A percentile compares a stretch with the other conserved stretches of the same genome.
Evolutionary conservation across 2,329 filamentous ascomycete species (phyloP).

Genomic region (Zopfia rhizophila): DNA sequence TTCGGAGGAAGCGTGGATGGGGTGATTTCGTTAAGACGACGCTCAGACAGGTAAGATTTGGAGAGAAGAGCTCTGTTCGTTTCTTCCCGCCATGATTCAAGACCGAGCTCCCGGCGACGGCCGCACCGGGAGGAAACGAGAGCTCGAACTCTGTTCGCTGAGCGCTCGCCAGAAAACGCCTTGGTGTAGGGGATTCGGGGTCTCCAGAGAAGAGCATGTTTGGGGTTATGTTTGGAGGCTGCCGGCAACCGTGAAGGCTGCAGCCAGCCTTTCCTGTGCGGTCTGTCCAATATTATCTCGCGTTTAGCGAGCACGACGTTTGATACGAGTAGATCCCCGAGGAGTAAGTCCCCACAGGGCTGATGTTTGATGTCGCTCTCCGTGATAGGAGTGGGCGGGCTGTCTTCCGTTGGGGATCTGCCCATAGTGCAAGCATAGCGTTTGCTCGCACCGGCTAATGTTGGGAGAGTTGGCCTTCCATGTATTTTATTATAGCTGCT

Average conservation of each 20-base stretch:
- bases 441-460: conserved; percentile 38
- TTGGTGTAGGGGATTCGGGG: too few species aligned
- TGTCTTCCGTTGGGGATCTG: conserved; percentile 40
- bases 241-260: conserved; percentile 6
- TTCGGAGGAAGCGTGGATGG: conserved; percentile 26
- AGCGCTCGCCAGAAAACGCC: too few species aligned
- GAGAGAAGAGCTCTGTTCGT: conserved; percentile 19
- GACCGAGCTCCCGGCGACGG: conserved; percentile 4
- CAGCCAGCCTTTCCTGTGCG: conserved; percentile 16
- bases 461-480: conserved; percentile 21
- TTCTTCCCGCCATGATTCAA: conserved; percentile 14
- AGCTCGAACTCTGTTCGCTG: conserved; percentile 10
- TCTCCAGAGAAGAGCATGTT: too few species aligned
- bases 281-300: conserved; percentile 12
- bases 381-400: conserved; percentile 39
- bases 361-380: conserved; percentile 18
- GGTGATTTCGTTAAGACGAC: conserved; percentile 23
- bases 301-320: neutral
- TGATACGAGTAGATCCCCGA: too few species aligned
- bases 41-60: conserved; percentile 24
- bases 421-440: conserved; percentile 31
- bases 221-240: too few species aligned
- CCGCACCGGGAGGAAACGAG: conserved; percentile 5
- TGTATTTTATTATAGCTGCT: conserved; percentile 14
- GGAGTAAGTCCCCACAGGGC: conserved; percentile 20